Evolutionary conservation across 2,329 filamentous ascomycete species (phyloP).

Genomic region (Chrysoporthe cubensis): DNA sequence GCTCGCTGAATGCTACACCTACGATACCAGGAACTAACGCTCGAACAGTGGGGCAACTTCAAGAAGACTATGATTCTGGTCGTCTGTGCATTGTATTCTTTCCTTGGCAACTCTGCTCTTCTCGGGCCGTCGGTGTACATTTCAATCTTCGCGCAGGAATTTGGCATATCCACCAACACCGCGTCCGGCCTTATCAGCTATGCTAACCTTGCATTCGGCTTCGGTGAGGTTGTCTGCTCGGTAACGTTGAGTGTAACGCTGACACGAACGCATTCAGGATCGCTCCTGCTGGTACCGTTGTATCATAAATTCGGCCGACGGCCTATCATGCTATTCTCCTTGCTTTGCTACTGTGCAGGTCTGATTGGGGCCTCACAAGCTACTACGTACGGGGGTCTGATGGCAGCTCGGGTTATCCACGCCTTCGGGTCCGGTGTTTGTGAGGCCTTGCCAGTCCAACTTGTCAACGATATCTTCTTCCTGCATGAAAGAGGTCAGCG

Average conservation of each 20-base stretch:
- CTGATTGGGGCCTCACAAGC: conserved; percentile 44
- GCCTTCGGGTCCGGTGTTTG: conserved; percentile 48
- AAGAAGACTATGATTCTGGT: conserved; percentile 62
- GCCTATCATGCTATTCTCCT: conserved; percentile 47
- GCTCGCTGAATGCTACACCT: background rate
- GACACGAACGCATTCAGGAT: conserved; percentile 37
- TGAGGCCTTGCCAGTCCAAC: conserved; percentile 50
- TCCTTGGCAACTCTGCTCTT: conserved; percentile 60
- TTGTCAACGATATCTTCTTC: conserved; percentile 52
- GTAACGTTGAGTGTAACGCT: background rate
- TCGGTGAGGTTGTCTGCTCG: conserved; percentile 42
- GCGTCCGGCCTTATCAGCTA: conserved; percentile 63
- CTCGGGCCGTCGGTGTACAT: conserved; percentile 64
- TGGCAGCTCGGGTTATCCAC: conserved; percentile 45
- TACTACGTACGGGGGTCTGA: conserved; percentile 41
- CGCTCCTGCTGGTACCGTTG: conserved; percentile 58
- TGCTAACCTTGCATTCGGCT: conserved; percentile 63
- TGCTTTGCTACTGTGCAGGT: conserved; percentile 45
- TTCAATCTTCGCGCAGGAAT: conserved; percentile 55
- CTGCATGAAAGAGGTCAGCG: conserved; percentile 54
- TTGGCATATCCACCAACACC: conserved; percentile 52
- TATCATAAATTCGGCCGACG: conserved; percentile 56
- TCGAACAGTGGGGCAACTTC: conserved; percentile 51
- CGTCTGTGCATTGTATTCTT: conserved; percentile 59
- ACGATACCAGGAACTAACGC: background rate